Percentiles rank a stretch among this genome's conserved stretches.
These are phyloP conservation scores for Ustilago loliicola DNA, from an alignment of 1,284 basidiomycete genomes.

Conservation along the genomic window DNA sequence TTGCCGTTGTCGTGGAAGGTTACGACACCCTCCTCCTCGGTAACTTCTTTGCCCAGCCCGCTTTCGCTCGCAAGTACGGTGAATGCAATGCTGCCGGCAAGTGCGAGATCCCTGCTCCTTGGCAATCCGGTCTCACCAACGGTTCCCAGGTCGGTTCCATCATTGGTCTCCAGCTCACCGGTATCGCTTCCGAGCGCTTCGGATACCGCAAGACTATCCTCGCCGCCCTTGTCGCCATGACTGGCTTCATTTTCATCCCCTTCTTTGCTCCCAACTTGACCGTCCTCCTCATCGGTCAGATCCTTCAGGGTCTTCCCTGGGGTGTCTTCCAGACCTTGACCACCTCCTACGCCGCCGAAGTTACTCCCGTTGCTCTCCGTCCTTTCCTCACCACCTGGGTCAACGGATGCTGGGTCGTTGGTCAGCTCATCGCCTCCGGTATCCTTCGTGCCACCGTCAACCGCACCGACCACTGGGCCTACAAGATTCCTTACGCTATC, in stretches of 20 bases:
- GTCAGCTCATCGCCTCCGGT: conserved; percentile 71
- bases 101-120: conserved; percentile 72
- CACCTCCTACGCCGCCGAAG: conserved; percentile 73
- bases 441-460: conserved; percentile 70
- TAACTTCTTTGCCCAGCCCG: conserved; percentile 71
- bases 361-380: conserved; percentile 73
- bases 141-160: conserved; percentile 62
- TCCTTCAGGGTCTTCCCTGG: conserved; percentile 72
- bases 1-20: conserved; percentile 73
- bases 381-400: conserved; percentile 73
- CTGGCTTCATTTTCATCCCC: conserved; percentile 69
- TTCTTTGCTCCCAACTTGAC: conserved; percentile 71
- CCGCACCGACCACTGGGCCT: conserved; percentile 69
- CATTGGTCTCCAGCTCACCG: conserved; percentile 72
- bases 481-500: conserved; percentile 71
- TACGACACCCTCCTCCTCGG: conserved; percentile 66
- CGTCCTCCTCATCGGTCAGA: conserved; percentile 70
- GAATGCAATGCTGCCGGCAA: conserved; percentile 56
- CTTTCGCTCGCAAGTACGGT: conserved; percentile 68
- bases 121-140: conserved; percentile 72
- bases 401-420: conserved; percentile 73
- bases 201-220: conserved; percentile 71
- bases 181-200: conserved; percentile 71
- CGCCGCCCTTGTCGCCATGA: conserved; percentile 67
- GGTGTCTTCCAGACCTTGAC: conserved; percentile 73